Evolutionary conservation across 2,329 filamentous ascomycete species (phyloP), one percentile per base, ranked within the genome.

Genomic region (Westerdykella ornata): DNA sequence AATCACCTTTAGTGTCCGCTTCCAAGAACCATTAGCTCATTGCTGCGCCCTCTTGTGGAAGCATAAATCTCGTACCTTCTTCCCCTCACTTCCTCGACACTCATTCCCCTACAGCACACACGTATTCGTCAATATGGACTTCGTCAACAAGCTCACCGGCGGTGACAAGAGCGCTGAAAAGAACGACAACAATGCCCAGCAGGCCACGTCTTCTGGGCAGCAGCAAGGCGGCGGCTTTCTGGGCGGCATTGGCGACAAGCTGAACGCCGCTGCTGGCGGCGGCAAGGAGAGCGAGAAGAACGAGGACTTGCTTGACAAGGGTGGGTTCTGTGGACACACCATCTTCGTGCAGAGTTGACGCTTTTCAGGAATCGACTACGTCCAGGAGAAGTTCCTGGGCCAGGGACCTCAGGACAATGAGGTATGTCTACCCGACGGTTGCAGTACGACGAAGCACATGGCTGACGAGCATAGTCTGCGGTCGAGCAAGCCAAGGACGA

Each of bases 401-500:
- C 71, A 80, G 51, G 86, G 86, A 14, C 59, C 76, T 35, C 86
- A 92, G 70, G 53, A 60, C 45, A 64, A 65, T 38, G 62, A 65
- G 53, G 59, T 59, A 54, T 84, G 66, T 73, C n/a, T 18, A 30
- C 18, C 12, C 22, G 22, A 11, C 22, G 8, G 2, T 17, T 37
- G n/a, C 20, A 29, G 18, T 22, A 35, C 9, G 14, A 38, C 22
- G 13, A 31, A 17, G 28, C 18, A 28, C 3, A 29, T 30, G 14
- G 47, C 52, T 56, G 43, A 56, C 36, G 9, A 18, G 17, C 11
- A 20, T 38, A 72, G 63, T 68, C 63, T 38, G 86, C 86, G 4
- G 60, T 80, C 15, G 87, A 94, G 69, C 86, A 94, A 68, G 84
- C 82, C 54, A 89, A 90, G 71, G 87, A 92, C 62, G 82, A 87